Percentiles rank a stretch among this genome's conserved stretches.
These are phyloP conservation scores for Xylariomycetidae sp. DNA, from an alignment of 2,329 filamentous ascomycete species.

Conservation along the genomic window DNA sequence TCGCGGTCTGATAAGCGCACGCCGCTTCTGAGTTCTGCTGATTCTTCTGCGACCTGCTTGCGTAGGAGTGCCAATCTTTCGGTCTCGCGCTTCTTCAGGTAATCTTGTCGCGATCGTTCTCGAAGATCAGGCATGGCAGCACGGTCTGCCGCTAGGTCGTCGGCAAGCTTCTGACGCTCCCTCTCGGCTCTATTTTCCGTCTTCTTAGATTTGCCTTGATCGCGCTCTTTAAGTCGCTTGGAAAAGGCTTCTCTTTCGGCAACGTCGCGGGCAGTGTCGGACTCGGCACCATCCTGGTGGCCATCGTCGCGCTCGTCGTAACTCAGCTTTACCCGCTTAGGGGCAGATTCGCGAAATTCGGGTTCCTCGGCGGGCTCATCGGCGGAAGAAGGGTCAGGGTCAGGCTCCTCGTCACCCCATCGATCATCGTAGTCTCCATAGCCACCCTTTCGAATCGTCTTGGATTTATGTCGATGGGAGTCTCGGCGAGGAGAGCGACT, in stretches of 20 bases:
- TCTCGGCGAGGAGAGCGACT: constrained; percentile 28
- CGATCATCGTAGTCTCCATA: constrained; percentile 63
- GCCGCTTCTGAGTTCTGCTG: constrained; percentile 72
- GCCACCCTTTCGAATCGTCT: constrained; percentile 38
- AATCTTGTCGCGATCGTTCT: constrained; percentile 82
- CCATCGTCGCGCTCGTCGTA: constrained; percentile 45
- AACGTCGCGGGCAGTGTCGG: constrained; percentile 62
- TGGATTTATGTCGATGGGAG: constrained; percentile 27
- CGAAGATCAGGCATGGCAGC: constrained; percentile 77
- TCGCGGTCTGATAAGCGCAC: constrained; percentile 71
- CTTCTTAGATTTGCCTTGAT: constrained; percentile 66
- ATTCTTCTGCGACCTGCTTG: constrained; percentile 86
- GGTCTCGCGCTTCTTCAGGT: constrained; percentile 85
- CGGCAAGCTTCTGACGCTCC: constrained; percentile 58
- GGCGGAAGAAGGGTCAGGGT: constrained; percentile 37
- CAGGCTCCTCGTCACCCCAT: constrained; percentile 74
- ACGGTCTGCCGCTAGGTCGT: constrained; percentile 62
- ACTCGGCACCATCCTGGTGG: constrained; percentile 48
- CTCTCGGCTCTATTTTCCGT: constrained; percentile 53
- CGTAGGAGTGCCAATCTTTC: constrained; percentile 82
- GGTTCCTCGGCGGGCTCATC: constrained; percentile 47
- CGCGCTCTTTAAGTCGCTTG: constrained; percentile 68
- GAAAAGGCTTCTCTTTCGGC: constrained; percentile 76
- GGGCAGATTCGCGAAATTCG: constrained; percentile 64
- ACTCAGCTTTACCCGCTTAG: constrained; percentile 64